A percentile compares a stretch with the other conserved stretches of the same genome.
phyloP scores from a whole-genome alignment of 1,139 yeast species.

The Suhomyces coccinellae region DNA sequence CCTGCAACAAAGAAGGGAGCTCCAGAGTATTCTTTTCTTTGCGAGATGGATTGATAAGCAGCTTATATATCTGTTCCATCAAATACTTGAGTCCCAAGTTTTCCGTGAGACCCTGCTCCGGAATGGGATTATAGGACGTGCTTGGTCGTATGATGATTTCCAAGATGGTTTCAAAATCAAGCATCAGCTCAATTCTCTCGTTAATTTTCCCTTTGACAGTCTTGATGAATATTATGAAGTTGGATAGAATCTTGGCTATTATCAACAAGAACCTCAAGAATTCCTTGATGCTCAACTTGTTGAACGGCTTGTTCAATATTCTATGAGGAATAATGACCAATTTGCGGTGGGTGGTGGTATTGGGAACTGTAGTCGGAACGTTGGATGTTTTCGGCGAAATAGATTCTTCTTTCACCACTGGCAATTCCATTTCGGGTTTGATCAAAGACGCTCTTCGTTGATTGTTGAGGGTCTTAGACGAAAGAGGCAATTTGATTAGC shows the following conservation, averaged over 20 bases:
- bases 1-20: conserved; percentile 21
- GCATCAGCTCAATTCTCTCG: conserved; percentile 16
- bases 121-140: not conserved
- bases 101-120: conserved; percentile 8
- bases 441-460: conserved; percentile 29
- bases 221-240: conserved; percentile 35
- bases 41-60: conserved; percentile 9
- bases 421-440: conserved; percentile 4
- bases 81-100: conserved; percentile 13
- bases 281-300: conserved; percentile 40
- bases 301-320: conserved; percentile 44
- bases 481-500: conserved; percentile 39
- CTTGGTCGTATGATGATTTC: conserved; percentile 1
- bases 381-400: conserved; percentile 1
- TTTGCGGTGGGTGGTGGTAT: conserved; percentile 13
- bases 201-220: conserved; percentile 1
- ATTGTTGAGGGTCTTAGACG: conserved; percentile 43
- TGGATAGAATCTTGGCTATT: conserved; percentile 39
- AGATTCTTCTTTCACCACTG: conserved; percentile 5
- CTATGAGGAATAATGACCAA: conserved; percentile 46
- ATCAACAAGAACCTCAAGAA: conserved; percentile 39
- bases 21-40: conserved; percentile 6
- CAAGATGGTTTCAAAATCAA: conserved; percentile 28
- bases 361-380: not conserved
- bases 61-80: conserved; percentile 19